phyloP scores from a whole-genome alignment of 1,284 basidiomycete genomes.

The Cryptococcus wingfieldii region DNA sequence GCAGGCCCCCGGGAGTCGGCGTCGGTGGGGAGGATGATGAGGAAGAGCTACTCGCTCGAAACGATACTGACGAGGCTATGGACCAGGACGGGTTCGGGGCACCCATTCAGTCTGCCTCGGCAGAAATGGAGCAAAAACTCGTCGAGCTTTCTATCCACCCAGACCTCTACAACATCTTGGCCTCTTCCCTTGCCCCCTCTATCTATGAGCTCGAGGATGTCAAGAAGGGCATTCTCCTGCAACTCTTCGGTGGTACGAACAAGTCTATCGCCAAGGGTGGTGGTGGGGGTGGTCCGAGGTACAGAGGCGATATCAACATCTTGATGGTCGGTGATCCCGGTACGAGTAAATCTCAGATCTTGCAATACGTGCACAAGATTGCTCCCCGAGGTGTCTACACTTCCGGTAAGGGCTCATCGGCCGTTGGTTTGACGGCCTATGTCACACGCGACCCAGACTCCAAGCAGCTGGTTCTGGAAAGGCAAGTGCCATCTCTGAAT shows the following conservation, averaged over 20 bases:
- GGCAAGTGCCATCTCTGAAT: constrained; percentile 51
- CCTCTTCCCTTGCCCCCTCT: constrained; percentile 82
- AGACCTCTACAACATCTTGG: constrained; percentile 83
- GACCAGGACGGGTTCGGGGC: constrained; percentile 54
- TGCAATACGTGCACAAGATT: constrained; percentile 98
- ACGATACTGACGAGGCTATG: constrained; percentile 36
- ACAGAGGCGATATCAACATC: constrained; percentile 96
- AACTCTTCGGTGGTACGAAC: constrained; percentile 96
- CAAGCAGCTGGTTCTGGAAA: constrained; percentile 95
- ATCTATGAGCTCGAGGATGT: constrained; percentile 99
- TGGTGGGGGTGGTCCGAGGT: constrained; percentile 89
- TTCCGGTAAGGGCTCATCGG: constrained; percentile 95
- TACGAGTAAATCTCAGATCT: constrained; percentile 92
- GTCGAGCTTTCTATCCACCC: constrained; percentile 65
- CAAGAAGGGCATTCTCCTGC: constrained; percentile 94
- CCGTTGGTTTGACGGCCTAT: constrained; percentile 96
- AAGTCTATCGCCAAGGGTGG: constrained; percentile 90
- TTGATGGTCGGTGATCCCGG: constrained; percentile 96
- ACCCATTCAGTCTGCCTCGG: constrained; percentile 38
- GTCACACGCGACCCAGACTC: constrained; percentile 97
- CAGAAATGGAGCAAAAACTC: constrained; percentile 59
- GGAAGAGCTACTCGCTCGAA: constrained; percentile 53
- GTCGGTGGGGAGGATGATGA: constrained; percentile 79
- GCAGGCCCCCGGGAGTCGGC: constrained; percentile 63
- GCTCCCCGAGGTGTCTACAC: constrained; percentile 95